Base-by-base conservation (phyloP, 2,329 filamentous ascomycete genomes). In the Beauveria caledonica region DNA sequence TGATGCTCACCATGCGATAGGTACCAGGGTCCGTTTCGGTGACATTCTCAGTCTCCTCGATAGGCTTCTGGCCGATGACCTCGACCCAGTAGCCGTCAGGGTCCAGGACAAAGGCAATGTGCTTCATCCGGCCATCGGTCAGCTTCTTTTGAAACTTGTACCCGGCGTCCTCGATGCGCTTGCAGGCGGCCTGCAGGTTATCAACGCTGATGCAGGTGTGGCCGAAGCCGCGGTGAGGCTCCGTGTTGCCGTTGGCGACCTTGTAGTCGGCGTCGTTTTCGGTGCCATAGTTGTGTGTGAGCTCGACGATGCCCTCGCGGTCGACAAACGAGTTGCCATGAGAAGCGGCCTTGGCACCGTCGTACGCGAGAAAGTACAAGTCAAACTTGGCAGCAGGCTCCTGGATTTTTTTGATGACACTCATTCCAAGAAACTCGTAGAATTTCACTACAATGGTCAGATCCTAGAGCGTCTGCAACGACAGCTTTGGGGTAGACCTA, bases 141-240 rank as follows among this genome's bases (percentile, higher is more conserved):
- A 97, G 79, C 76, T 90, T 95, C 85, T 97, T 97, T 80, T 97
- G 91, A 76, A 97, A 99, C 64, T 83, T 83, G 77, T 96, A 96
- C 0, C 92, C 92, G 7, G 89, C 92, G 70, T 93, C 89, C 73
- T 96, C 91, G 63, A 99, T 82, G 61, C 92, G 84, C 78, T 92
- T 79, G 78, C 94, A 97, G 2, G 93, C 92, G 3, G 88, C 90
- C 76, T 96, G 89, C 64, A 97, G 87, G 72, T 90, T 86, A 75
- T 92, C 88, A 54, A 92, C 88, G 55, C 83, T 85, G 71, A 97
- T 86, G 69, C 90, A 93, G 23, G 92, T 85, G 73, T 97, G 93
- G 3, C 92, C 92, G 70, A 94, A 92, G 1, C 89, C 89, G 58
- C 86, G 88, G 72, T 89, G 77, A 3, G 92, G 92, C 64, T 97